Conservation (phyloP, 768 basidiomycete species). For the Amanita pseudoporphyria region DNA sequence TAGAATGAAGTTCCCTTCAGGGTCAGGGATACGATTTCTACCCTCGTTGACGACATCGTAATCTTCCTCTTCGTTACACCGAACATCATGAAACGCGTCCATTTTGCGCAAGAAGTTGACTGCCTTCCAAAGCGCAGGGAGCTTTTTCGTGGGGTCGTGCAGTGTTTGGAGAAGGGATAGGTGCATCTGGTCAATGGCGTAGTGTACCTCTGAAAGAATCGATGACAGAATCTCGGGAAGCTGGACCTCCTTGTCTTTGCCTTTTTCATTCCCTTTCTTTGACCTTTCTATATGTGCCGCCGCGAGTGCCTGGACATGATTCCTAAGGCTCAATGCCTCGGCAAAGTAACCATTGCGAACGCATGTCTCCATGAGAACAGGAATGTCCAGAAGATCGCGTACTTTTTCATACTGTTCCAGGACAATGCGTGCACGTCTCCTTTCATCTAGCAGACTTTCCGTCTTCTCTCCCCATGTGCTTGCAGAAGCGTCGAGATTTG, state of each 20-base stretch:
- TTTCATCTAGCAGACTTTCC: conserved; percentile 63
- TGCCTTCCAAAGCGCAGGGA: conserved; percentile 85
- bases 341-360: conserved; percentile 88
- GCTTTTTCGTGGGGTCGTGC: conserved; percentile 73
- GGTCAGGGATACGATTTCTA: conserved; percentile 14
- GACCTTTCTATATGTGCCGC: conserved; percentile 14
- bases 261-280: conserved; percentile 24
- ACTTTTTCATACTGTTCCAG: conserved; percentile 93
- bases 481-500: conserved; percentile 67
- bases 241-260: conserved; percentile 13
- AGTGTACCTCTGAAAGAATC: conserved; percentile 56
- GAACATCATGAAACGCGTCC: conserved; percentile 42
- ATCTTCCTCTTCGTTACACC: conserved; percentile 2
- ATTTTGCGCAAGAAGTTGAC: conserved; percentile 81
- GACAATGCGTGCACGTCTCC: conserved; percentile 73
- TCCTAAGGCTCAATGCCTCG: conserved; percentile 80
- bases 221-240: conserved; percentile 46
- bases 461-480: conserved; percentile 63
- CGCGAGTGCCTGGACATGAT: conserved; percentile 52
- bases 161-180: conserved; percentile 69
- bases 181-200: conserved; percentile 64
- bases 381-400: conserved; percentile 84
- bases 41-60: conserved; percentile 3
- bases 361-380: conserved; percentile 86
- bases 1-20: conserved; percentile 18